Evolutionary conservation across 805 yeast species (phyloP).

Genomic region (Limtongia smithiae): DNA sequence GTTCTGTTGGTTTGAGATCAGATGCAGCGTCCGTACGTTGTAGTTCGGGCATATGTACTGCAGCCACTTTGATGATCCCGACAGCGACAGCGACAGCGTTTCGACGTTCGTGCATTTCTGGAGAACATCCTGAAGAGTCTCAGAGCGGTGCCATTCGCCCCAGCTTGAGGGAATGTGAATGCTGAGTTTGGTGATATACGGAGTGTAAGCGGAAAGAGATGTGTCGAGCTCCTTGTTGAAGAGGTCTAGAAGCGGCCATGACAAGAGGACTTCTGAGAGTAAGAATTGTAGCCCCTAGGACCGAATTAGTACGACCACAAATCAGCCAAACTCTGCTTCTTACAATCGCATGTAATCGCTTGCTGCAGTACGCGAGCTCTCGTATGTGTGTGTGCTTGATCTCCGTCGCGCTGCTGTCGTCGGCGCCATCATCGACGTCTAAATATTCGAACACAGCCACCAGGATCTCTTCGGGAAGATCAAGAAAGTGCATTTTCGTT

Average conservation of each 20-base stretch:
- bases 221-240: constrained; percentile 8
- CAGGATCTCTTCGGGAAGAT: constrained; percentile 16
- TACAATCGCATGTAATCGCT: constrained; percentile 16
- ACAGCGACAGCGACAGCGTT: constrained; percentile 12
- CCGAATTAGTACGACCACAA: not conserved
- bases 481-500: constrained; percentile 5
- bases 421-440: not conserved
- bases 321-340: too few relatives aligned
- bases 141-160: constrained; percentile 30
- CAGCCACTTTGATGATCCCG: constrained; percentile 28
- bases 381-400: constrained; percentile 4
- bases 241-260: constrained; percentile 21
- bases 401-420: too few relatives aligned
- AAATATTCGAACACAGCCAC: constrained; percentile 8
- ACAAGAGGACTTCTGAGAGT: constrained; percentile 12
- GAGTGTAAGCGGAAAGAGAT: constrained; percentile 1
- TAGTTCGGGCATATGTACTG: constrained; percentile 16
- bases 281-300: constrained; percentile 26
- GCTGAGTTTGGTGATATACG: constrained; percentile 18
- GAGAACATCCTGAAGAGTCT: constrained; percentile 11
- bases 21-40: constrained; percentile 4
- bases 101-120: constrained; percentile 10
- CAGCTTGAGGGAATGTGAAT: constrained; percentile 24
- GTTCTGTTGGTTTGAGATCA: constrained; percentile 12
- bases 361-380: constrained; percentile 14